Percentiles rank a stretch among this genome's conserved stretches.
These are phyloP conservation scores for Pilobolus umbonatus DNA, from an alignment of 192 early-diverging fungal genomes.

Conservation along the genomic window DNA sequence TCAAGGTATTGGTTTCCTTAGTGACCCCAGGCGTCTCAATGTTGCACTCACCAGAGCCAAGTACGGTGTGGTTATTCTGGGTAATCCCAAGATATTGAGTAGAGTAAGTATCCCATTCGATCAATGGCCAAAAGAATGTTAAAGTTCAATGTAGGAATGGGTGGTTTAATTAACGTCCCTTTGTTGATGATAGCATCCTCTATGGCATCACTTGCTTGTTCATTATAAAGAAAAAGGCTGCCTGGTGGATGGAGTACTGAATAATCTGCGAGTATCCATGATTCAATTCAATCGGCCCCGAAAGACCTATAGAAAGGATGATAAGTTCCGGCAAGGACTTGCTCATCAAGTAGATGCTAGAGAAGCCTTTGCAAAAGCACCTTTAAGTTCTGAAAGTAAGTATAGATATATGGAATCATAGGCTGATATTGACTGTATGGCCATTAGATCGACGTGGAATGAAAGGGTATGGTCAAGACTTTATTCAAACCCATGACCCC, in stretches of 20 bases:
- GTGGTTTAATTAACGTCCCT: too few species aligned
- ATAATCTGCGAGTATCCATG: slow-evolving; percentile 81
- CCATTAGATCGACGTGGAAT: slow-evolving; percentile 40
- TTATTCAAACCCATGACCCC: slow-evolving; percentile 45
- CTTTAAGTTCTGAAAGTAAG: slow-evolving; percentile 46
- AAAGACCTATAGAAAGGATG: slow-evolving; percentile 50
- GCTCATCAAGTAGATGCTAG: slow-evolving; percentile 55
- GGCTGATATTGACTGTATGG: too few species aligned
- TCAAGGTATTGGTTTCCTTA: slow-evolving; percentile 93
- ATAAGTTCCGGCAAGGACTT: slow-evolving; percentile 52
- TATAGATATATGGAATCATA: too few species aligned
- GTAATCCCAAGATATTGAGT: slow-evolving; percentile 93
- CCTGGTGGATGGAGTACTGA: slow-evolving; percentile 90
- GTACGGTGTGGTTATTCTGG: slow-evolving; percentile 90
- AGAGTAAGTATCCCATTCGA: too few species aligned
- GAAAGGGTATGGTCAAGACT: slow-evolving; percentile 45
- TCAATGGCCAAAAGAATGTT: too few species aligned
- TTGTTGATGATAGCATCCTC: too few species aligned
- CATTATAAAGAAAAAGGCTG: slow-evolving; percentile 87
- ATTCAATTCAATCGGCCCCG: slow-evolving; percentile 84
- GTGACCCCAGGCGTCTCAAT: slow-evolving; percentile 86
- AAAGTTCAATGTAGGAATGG: too few species aligned
- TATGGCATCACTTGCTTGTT: slow-evolving; percentile 96
- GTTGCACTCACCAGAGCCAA: slow-evolving; percentile 89
- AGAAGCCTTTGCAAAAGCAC: slow-evolving; percentile 52